A percentile compares a stretch with the other conserved stretches of the same genome.
These are phyloP conservation scores for Senna siamea DNA, from an alignment of 306 rosid species.

Conservation along the genomic window DNA sequence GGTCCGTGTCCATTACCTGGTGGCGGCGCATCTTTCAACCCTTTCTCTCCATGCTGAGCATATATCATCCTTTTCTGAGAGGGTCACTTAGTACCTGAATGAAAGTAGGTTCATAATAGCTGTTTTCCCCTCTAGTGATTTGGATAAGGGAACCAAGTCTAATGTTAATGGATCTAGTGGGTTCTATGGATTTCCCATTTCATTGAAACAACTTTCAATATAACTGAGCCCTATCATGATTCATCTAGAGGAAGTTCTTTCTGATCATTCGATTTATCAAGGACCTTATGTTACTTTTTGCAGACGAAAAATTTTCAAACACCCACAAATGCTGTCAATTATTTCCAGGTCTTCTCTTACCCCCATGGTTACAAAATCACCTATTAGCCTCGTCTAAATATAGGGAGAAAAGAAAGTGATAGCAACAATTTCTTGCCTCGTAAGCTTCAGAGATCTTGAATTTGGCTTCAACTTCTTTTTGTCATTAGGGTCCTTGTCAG, in stretches of 20 bases:
- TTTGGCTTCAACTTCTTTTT: slow-evolving; percentile 93
- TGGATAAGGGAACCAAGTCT: no score
- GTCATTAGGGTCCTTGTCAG: slow-evolving; percentile 85
- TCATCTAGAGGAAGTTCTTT: no score
- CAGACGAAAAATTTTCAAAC: not conserved
- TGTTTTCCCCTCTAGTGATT: no score
- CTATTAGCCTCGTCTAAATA: no score
- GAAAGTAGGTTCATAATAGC: not conserved
- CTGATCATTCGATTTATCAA: no score
- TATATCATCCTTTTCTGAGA: slow-evolving; percentile 68
- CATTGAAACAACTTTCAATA: not conserved
- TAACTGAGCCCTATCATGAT: not conserved
- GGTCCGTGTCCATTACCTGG: slow-evolving; percentile 62
- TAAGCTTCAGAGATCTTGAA: slow-evolving; percentile 99
- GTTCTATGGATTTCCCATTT: not conserved
- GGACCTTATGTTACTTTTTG: not conserved
- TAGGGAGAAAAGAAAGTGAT: not conserved
- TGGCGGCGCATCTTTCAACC: slow-evolving; percentile 83
- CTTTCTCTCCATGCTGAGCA: slow-evolving; percentile 93
- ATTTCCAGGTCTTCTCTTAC: not conserved
- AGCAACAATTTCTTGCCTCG: slow-evolving; percentile 60
- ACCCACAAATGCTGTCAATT: not conserved
- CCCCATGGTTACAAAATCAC: no score
- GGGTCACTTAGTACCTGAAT: slow-evolving; percentile 84
- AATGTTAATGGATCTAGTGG: no score